A percentile compares a stretch with the other conserved stretches of the same genome.
Evolutionary conservation across 164 flowering plant genomes (phyloP).

Genomic region (Cinnamomum micranthum): DNA sequence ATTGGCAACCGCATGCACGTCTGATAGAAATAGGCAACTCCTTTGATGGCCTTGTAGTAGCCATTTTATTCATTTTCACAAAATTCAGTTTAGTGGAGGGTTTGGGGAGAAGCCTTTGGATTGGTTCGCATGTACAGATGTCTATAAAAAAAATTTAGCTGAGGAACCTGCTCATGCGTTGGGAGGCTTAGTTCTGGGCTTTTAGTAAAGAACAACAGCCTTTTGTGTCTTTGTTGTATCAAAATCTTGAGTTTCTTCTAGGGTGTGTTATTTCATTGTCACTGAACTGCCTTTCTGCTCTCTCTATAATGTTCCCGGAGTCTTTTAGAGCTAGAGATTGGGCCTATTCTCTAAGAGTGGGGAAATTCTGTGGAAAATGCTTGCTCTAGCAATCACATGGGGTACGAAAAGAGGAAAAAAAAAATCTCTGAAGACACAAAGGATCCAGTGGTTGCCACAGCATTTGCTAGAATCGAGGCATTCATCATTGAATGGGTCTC

Average conservation of each 20-base stretch:
- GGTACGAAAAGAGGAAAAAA: too few species aligned
- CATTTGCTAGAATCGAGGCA: too few species aligned
- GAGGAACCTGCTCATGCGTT: not conserved
- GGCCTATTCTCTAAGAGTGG: too few species aligned
- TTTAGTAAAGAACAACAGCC: conserved; percentile 4
- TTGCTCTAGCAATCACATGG: too few species aligned
- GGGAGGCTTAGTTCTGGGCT: conserved; percentile 6
- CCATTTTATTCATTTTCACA: not conserved
- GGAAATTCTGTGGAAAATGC: too few species aligned
- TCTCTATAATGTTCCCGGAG: too few species aligned
- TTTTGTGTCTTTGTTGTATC: not conserved
- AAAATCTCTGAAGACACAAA: too few species aligned
- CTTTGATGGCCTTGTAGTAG: not conserved
- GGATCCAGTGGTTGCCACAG: too few species aligned
- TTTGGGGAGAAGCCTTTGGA: not conserved
- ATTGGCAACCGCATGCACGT: conserved; percentile 10
- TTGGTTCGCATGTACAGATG: not conserved
- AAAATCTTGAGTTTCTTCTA: conserved; percentile 3
- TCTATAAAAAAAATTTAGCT: not conserved
- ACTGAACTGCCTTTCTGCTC: too few species aligned
- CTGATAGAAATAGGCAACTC: not conserved
- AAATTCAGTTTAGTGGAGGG: not conserved
- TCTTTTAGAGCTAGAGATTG: too few species aligned
- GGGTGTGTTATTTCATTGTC: not conserved
- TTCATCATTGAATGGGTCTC: too few species aligned